Percentiles rank a stretch among this genome's conserved stretches.
Conservation (phyloP, 441 rosid genomes). For the Arabidopsis hybrid region DNA sequence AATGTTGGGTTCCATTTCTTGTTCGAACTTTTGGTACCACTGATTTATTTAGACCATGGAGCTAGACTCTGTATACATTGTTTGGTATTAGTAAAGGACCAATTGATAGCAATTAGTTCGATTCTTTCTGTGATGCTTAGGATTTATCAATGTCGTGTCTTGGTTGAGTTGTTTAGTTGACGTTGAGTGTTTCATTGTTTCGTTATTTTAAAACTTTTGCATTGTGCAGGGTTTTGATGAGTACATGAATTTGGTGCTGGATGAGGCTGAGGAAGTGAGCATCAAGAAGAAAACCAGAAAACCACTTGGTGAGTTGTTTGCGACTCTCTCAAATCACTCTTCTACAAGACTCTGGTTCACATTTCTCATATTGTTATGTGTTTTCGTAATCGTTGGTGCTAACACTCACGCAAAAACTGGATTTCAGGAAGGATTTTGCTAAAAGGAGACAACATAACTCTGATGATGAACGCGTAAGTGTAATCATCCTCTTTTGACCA, state of each 20-base stretch:
- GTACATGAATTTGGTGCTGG: constrained; percentile 12
- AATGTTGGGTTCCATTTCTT: not conserved
- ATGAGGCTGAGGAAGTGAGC: constrained; percentile 6
- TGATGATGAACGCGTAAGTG: constrained; percentile 11
- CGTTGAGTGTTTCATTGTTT: not conserved
- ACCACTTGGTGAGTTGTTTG: not conserved
- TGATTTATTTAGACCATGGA: too few relatives aligned
- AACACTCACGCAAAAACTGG: not conserved
- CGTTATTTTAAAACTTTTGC: not conserved
- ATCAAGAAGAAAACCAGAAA: constrained; percentile 6
- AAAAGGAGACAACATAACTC: constrained; percentile 8
- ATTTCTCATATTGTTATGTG: not conserved
- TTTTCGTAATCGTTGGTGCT: not conserved
- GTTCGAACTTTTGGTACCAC: too few relatives aligned
- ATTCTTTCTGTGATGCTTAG: not conserved
- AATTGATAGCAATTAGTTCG: too few relatives aligned
- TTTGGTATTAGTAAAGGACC: too few relatives aligned
- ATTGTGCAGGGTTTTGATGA: not conserved
- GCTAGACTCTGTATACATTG: too few relatives aligned
- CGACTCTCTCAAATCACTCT: not conserved
- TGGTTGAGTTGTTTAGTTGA: not conserved
- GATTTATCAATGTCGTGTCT: not conserved
- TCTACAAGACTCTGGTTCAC: not conserved
- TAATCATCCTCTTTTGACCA: not conserved
- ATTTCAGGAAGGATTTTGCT: constrained; percentile 8